Evolutionary conservation across 164 flowering plant genomes (phyloP), one percentile per base, ranked within the genome.

Genomic region (Vitis amurensis): DNA sequence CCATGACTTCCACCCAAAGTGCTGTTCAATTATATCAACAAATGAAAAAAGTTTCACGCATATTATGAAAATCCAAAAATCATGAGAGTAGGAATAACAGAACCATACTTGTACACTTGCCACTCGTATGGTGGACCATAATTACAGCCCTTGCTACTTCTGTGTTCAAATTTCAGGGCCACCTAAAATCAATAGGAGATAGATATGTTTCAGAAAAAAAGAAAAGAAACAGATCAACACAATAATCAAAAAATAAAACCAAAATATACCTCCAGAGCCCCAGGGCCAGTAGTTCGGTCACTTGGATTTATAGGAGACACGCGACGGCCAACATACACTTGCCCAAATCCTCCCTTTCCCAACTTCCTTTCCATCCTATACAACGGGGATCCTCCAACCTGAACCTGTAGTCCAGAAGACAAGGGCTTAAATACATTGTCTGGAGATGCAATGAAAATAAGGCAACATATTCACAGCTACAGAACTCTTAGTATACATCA

Each of bases 101-200:
- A 29, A 37, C 2, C 56, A 68, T 52, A 85, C 89, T 64, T 79
- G 82, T 87, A 87, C 51, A 88, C 92, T 74, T 80, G 82, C 92
- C 92, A 88, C 74, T 88, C 92, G 68, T 71, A 67, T 37, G 92
- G 92, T 8, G 92, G 90, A 44, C 90, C 90, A 74, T 79, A 76
- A 29, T 71, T 81, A 71, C 92, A 88, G 48, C 92, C 92, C 74
- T 88, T 86, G 66, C 92, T 86, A 73, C 72, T 86, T 71, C 81
- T 74, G 73, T 85, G 90, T 73, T 88, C 92, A 71, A 88, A 83
- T 76, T 88, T 88, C 66, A 88, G 61, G 8, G 92, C 92, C 73
- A 88, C 90, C 91, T 87, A 63, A 16, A 55, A 68, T 16, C 8
- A 50, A 60, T 23, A 61, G 15, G 17, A n/a, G 11, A 12, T 37